A percentile compares a stretch with the other conserved stretches of the same genome.
Conservation (phyloP, 257 asterid species). For the Perilla frutescens region DNA sequence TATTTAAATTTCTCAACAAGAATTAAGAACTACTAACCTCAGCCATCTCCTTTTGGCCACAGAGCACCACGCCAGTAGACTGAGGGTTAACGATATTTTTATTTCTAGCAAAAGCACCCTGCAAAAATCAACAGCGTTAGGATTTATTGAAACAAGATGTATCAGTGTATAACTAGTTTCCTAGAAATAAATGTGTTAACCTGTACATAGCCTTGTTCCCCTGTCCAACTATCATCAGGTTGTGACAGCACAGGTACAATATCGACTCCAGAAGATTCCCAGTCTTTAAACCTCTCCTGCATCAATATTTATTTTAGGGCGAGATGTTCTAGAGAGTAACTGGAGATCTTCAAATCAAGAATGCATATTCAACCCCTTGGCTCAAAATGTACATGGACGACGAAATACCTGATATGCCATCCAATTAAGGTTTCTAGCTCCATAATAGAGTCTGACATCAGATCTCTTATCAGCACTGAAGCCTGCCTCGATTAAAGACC, state of each 20-base stretch:
- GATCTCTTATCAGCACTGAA: conserved; percentile 75
- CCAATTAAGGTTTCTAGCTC: conserved; percentile 82
- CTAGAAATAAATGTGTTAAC: conserved; percentile 42
- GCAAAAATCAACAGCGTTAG: conserved; percentile 44
- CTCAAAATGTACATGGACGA: conserved; percentile 20
- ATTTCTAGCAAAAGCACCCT: conserved; percentile 85
- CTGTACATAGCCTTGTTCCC: conserved; percentile 93
- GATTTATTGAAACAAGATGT: conserved; percentile 21
- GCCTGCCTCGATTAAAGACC: conserved; percentile 87
- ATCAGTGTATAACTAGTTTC: conserved; percentile 5
- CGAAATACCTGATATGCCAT: conserved; percentile 90
- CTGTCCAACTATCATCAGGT: conserved; percentile 82
- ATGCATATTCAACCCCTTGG: neutral
- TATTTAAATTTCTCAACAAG: neutral
- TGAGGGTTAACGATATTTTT: conserved; percentile 61
- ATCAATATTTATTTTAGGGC: neutral
- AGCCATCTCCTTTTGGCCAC: conserved; percentile 97
- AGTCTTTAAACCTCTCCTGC: conserved; percentile 83
- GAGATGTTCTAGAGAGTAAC: neutral
- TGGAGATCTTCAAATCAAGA: neutral
- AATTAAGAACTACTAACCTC: conserved; percentile 59
- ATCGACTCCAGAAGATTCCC: conserved; percentile 84
- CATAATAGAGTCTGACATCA: conserved; percentile 91
- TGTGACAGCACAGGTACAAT: conserved; percentile 88
- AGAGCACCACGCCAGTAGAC: conserved; percentile 88